Evolutionary conservation across 768 basidiomycete genomes (phyloP), one percentile per base, ranked within the genome.

Genomic region (Gyrodon lividus): DNA sequence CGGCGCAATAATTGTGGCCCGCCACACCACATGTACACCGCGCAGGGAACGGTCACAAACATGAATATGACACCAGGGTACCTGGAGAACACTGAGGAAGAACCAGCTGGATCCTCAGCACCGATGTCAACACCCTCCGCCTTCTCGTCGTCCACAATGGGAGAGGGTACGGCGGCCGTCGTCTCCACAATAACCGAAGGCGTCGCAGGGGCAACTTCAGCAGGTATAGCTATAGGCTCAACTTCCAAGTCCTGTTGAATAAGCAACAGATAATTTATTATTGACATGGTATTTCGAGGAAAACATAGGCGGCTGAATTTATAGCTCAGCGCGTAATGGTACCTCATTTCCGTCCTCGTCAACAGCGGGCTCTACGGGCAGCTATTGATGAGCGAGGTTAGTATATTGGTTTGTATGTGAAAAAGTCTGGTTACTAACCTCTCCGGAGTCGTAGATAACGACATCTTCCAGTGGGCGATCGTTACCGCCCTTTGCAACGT

Each of bases 241-340:
- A 56, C 59, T 43, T 65, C 59, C 43, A 55, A 43, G 59, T 73
- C 79, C 78, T 82, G 74, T 74, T 60, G 67, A n/a, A 73, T 60
- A 75, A 78, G 63, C 63, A 74, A 76, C 72, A 62, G 62, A 73
- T 74, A 50, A 56, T 77, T 78, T 65, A 65, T 64, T 64, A 82
- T 83, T 79, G 66, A 71, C 71, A 76, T 70, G 65, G 68, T 51
- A 68, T 57, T 66, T 65, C 73, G 70, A 67, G 44, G 60, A 56
- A 38, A 62, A 65, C 55, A 66, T 48, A 30, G 51, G 60, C 64
- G 70, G 74, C 74, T 65, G 66, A 64, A 70, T 86, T 81, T 64
- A 98, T 68, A 98, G 92, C 83, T 98, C 96, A 82, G 82, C 88
- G 67, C 84, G 92, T 63, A 90, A 72, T 73, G 93, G 95, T 84